A percentile compares a stretch with the other conserved stretches of the same genome.
phyloP scores from a whole-genome alignment of 352 stramenopile species.

The Globisporangium iwayamae region DNA sequence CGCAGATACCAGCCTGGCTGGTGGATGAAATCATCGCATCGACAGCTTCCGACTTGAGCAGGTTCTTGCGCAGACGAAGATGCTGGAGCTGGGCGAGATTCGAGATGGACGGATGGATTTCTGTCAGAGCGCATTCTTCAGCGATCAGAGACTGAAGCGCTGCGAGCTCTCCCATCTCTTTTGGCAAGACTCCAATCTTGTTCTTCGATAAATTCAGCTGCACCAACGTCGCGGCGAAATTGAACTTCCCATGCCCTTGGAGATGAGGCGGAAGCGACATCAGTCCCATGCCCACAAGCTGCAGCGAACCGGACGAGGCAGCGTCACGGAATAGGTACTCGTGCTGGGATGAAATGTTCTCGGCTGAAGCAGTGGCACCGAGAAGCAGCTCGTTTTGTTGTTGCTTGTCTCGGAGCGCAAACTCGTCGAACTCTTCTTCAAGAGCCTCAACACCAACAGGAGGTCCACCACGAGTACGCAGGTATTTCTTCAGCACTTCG shows the following conservation, averaged over 20 bases:
- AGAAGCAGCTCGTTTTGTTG: constrained; percentile 31
- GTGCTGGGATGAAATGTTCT: constrained; percentile 24
- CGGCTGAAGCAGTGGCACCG: constrained; percentile 9
- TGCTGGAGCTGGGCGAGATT: constrained; percentile 52
- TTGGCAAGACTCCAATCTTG: constrained; percentile 37
- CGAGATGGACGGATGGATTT: constrained; percentile 45
- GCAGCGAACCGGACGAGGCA: constrained; percentile 44
- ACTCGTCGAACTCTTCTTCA: constrained; percentile 75
- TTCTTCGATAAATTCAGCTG: constrained; percentile 77
- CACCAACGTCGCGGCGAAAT: constrained; percentile 46
- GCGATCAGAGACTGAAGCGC: constrained; percentile 64
- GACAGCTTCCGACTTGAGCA: constrained; percentile 49
- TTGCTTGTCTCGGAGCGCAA: constrained; percentile 40
- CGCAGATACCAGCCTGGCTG: constrained; percentile 26
- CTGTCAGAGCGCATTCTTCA: constrained; percentile 62
- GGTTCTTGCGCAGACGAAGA: constrained; percentile 72
- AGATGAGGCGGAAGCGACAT: constrained; percentile 39
- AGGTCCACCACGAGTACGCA: constrained; percentile 66
- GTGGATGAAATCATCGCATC: constrained; percentile 35
- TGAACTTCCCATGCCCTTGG: constrained; percentile 38
- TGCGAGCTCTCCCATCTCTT: constrained; percentile 44
- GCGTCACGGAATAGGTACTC: constrained; percentile 73
- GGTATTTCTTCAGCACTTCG: constrained; percentile 77
- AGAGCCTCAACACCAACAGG: constrained; percentile 54
- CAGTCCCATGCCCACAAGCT: constrained; percentile 57